phyloP scores from a whole-genome alignment of 306 rosid genomes.

The Pterocarpus macrocarpus region DNA sequence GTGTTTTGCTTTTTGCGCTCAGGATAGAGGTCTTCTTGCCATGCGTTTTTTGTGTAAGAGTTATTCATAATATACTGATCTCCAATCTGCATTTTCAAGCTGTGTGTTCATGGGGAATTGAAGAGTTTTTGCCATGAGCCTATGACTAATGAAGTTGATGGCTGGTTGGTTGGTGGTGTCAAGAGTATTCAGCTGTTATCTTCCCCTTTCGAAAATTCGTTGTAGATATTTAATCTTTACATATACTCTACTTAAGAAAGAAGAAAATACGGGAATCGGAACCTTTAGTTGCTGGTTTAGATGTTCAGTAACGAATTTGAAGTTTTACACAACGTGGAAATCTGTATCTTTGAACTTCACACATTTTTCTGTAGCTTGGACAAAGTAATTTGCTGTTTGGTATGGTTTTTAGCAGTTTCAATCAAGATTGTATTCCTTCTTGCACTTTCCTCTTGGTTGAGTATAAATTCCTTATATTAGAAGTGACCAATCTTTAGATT shows the following conservation, averaged over 20 bases:
- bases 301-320: neutral
- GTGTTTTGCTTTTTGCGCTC: neutral
- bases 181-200: no score
- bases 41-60: neutral
- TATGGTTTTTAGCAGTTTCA: neutral
- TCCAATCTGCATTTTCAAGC: constrained; percentile 25
- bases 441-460: constrained; percentile 13
- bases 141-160: neutral
- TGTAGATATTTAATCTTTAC: no score
- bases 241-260: no score
- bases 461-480: neutral
- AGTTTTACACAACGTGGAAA: neutral
- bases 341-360: neutral
- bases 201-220: no score
- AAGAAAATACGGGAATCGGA: no score
- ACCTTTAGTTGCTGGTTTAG: neutral
- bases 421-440: constrained; percentile 5
- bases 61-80: constrained; percentile 10
- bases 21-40: neutral
- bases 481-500: neutral
- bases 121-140: neutral
- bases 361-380: neutral
- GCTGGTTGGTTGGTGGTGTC: no score
- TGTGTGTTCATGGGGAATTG: constrained; percentile 2
- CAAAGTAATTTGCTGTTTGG: constrained; percentile 1